These are phyloP conservation scores for Rhynchosporium agropyri DNA, from an alignment of 2,329 filamentous ascomycete species.

Conservation along the genomic window DNA sequence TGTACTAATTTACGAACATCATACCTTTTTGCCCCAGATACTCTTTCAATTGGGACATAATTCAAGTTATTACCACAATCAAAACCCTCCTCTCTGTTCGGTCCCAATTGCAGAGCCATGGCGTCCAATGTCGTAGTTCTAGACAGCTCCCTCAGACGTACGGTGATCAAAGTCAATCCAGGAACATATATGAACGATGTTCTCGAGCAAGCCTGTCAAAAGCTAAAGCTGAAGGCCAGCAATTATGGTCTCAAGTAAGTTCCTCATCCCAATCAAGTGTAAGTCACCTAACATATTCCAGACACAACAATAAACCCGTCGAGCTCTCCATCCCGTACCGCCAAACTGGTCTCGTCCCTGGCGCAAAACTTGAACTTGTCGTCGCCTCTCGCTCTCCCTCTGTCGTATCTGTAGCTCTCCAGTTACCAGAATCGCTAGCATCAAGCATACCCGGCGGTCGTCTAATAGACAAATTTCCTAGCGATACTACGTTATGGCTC, in stretches of 20 bases:
- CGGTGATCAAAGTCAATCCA: constrained; percentile 81
- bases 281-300: constrained; percentile 44
- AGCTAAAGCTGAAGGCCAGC: constrained; percentile 62
- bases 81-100: not conserved
- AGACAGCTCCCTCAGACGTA: constrained; percentile 74
- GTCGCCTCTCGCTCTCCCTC: constrained; percentile 83
- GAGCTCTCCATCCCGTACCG: constrained; percentile 85
- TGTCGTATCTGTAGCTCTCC: constrained; percentile 84
- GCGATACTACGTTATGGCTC: constrained; percentile 86
- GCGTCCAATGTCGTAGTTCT: constrained; percentile 88
- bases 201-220: constrained; percentile 82
- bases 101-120: constrained; percentile 55
- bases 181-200: constrained; percentile 82
- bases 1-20: not conserved
- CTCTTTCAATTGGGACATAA: not conserved
- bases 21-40: not conserved
- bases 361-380: constrained; percentile 91
- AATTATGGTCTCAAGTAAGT: constrained; percentile 80
- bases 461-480: constrained; percentile 82
- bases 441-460: constrained; percentile 64
- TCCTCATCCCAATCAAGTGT: not conserved
- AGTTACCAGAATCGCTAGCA: constrained; percentile 74
- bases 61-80: not conserved
- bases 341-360: constrained; percentile 77
- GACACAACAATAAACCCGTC: constrained; percentile 80